phyloP scores from a whole-genome alignment of 2,329 filamentous ascomycete genomes.

The Monosporascus sp. region DNA sequence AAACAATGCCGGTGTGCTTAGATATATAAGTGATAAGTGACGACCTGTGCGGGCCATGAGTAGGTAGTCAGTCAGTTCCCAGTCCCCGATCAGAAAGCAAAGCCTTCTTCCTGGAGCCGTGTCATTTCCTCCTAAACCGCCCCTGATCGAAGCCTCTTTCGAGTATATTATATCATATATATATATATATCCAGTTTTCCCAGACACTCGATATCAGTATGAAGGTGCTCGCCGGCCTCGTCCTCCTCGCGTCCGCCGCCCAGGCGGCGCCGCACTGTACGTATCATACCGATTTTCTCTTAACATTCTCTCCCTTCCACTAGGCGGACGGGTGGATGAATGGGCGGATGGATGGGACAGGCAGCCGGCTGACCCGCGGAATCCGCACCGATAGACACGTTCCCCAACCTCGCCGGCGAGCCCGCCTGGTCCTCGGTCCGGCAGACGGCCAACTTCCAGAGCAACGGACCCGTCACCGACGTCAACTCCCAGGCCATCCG shows the following conservation, averaged over 20 bases:
- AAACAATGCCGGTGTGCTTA: neutral
- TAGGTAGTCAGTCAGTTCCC: neutral
- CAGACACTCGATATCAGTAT: constrained; percentile 9
- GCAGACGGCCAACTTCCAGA: constrained; percentile 39
- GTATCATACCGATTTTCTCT: constrained; percentile 2
- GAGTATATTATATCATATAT: too few relatives aligned
- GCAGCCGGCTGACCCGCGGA: neutral
- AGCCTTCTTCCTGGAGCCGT: too few relatives aligned
- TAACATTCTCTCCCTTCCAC: neutral
- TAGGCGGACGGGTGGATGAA: neutral
- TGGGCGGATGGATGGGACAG: neutral
- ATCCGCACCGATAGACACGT: constrained; percentile 18
- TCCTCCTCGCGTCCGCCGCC: constrained; percentile 12
- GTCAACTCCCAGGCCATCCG: constrained; percentile 35
- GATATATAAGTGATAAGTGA: constrained; percentile 16
- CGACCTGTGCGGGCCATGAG: neutral
- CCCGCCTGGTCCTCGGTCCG: constrained; percentile 30
- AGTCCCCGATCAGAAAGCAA: too few relatives aligned
- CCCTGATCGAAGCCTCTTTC: too few relatives aligned
- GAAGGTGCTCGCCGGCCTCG: constrained; percentile 12
- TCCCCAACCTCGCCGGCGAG: constrained; percentile 24
- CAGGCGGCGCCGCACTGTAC: constrained; percentile 25
- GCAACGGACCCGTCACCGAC: constrained; percentile 35
- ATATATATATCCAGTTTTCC: too few relatives aligned
- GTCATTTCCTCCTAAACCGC: too few relatives aligned